Percentiles rank a stretch among this genome's conserved stretches.
Evolutionary conservation across 2,329 filamentous ascomycete species (phyloP).

Genomic region (Scleromitrula shiraiana): DNA sequence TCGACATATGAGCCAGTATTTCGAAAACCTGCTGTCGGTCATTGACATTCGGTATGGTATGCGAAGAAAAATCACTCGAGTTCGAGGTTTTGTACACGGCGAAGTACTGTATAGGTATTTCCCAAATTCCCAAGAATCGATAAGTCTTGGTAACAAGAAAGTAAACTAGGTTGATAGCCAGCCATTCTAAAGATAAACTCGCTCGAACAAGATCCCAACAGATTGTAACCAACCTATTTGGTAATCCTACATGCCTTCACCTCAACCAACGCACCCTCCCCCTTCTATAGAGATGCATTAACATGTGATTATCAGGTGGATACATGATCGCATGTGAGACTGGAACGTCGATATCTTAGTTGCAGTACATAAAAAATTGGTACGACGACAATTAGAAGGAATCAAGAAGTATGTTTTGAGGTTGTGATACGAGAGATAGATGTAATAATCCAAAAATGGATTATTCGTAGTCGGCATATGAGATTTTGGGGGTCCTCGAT

Average conservation of each 20-base stretch:
- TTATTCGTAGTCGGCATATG: background rate
- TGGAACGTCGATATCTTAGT: background rate
- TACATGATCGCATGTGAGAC: background rate
- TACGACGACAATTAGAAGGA: background rate
- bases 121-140: no score
- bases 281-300: background rate
- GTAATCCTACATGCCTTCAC: background rate
- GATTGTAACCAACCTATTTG: background rate
- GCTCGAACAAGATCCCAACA: conserved; percentile 1
- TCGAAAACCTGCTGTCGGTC: no score
- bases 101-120: no score
- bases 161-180: background rate
- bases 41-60: no score
- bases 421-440: background rate
- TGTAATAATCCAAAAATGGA: conserved; percentile 5
- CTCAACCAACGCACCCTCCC: background rate
- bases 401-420: background rate
- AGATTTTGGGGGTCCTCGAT: background rate
- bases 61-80: no score
- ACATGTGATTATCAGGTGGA: background rate
- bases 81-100: no score
- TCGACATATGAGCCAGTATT: no score
- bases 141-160: background rate
- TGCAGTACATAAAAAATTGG: background rate
- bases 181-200: background rate